A percentile compares a stretch with the other conserved stretches of the same genome.
phyloP scores from a whole-genome alignment of 2,329 filamentous ascomycete genomes.

The Aspergillus sp. region DNA sequence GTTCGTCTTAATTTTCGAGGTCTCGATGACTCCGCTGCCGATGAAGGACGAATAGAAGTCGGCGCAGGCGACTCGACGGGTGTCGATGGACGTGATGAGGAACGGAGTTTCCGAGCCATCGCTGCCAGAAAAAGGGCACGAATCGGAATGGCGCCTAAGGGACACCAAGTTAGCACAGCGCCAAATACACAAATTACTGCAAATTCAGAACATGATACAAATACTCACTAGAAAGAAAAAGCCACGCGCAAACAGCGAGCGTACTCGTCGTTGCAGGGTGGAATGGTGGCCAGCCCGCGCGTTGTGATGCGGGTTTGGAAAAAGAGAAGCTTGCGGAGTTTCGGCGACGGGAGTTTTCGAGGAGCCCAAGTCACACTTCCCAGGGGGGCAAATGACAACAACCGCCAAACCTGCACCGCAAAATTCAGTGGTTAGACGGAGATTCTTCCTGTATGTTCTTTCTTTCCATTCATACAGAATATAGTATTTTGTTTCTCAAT shows the following conservation, averaged over 20 bases:
- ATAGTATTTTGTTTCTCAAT: neutral
- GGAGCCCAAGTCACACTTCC: conserved; percentile 19
- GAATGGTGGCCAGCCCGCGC: conserved; percentile 25
- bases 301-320: conserved; percentile 22
- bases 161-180: conserved; percentile 17
- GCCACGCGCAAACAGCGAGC: conserved; percentile 20
- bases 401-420: conserved; percentile 10
- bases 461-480: neutral
- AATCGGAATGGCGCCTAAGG: conserved; percentile 11
- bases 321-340: conserved; percentile 22
- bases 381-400: conserved; percentile 15
- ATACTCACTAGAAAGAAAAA: conserved; percentile 18
- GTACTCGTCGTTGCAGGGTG: conserved; percentile 25
- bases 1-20: conserved; percentile 28
- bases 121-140: conserved; percentile 14
- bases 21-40: conserved; percentile 22
- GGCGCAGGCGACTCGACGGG: conserved; percentile 17
- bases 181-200: conserved; percentile 1
- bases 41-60: conserved; percentile 11
- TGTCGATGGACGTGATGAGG: conserved; percentile 28
- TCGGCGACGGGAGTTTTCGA: conserved; percentile 21
- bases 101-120: conserved; percentile 32
- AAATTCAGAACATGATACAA: conserved; percentile 1
- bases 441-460: neutral
- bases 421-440: conserved; percentile 5